These are phyloP conservation scores for Eutypa lata DNA, from an alignment of 2,329 filamentous ascomycete genomes.

Conservation along the genomic window DNA sequence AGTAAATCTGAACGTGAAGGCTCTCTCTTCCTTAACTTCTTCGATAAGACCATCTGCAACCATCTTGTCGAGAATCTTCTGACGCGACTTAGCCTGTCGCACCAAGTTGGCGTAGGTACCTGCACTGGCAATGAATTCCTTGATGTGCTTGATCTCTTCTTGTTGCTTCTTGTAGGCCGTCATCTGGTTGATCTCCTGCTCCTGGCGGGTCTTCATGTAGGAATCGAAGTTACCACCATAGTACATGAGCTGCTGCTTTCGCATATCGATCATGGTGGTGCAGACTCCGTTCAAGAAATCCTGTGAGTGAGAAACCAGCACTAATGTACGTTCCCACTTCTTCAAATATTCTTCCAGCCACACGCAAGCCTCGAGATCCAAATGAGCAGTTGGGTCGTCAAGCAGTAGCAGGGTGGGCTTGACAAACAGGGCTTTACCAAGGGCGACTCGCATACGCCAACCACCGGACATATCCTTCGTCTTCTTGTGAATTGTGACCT, in stretches of 20 bases:
- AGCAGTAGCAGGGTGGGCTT: constrained; percentile 94
- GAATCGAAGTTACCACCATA: constrained; percentile 99
- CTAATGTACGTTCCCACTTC: constrained; percentile 97
- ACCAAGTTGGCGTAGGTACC: constrained; percentile 99
- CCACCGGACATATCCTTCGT: constrained; percentile 99
- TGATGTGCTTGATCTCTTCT: constrained; percentile 98
- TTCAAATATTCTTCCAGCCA: constrained; percentile 99
- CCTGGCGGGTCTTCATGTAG: constrained; percentile 87
- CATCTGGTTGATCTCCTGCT: constrained; percentile 97
- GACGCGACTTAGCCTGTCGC: constrained; percentile 95
- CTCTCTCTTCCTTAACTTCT: constrained; percentile 76
- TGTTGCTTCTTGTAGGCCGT: constrained; percentile 99
- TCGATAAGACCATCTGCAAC: constrained; percentile 98
- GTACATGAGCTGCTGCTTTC: constrained; percentile 82
- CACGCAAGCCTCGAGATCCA: constrained; percentile 98
- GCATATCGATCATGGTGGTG: constrained; percentile 98
- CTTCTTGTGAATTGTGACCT: constrained; percentile 96
- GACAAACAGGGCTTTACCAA: constrained; percentile 97
- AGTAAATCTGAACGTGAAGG: constrained; percentile 97
- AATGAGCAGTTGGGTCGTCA: constrained; percentile 97
- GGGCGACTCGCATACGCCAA: constrained; percentile 98
- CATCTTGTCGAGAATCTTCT: constrained; percentile 99
- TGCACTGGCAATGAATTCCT: constrained; percentile 99
- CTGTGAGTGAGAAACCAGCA: constrained; percentile 96
- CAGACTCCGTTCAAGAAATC: constrained; percentile 99